These are phyloP conservation scores for Fusarium falciforme DNA, from an alignment of 2,329 filamentous ascomycete genomes.

Conservation along the genomic window DNA sequence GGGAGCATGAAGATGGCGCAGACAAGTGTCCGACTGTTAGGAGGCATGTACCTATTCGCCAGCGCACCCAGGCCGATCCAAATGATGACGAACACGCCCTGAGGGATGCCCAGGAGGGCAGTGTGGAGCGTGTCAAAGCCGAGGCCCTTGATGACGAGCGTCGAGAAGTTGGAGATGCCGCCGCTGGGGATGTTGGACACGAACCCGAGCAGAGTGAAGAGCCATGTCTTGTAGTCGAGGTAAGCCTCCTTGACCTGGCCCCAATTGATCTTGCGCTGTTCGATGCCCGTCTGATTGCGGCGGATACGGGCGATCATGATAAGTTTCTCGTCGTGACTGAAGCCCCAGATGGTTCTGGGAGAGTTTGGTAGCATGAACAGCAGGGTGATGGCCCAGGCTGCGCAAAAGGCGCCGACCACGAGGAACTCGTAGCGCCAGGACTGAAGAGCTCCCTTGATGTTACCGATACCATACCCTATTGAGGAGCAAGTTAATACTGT, in stretches of 20 bases:
- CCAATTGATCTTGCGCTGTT: conserved; percentile 66
- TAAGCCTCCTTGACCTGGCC: conserved; percentile 68
- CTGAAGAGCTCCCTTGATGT: conserved; percentile 65
- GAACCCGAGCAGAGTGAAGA: conserved; percentile 66
- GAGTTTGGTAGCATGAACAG: conserved; percentile 67
- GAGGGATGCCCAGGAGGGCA: conserved; percentile 53
- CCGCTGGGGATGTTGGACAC: conserved; percentile 68
- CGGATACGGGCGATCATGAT: conserved; percentile 66
- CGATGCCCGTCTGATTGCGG: conserved; percentile 68
- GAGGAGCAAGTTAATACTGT: not conserved
- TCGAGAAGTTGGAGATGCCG: conserved; percentile 69
- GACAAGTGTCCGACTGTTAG: conserved; percentile 64
- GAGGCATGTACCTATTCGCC: conserved; percentile 52
- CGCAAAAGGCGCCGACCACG: conserved; percentile 69
- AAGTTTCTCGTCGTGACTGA: conserved; percentile 62
- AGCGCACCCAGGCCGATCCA: conserved; percentile 56
- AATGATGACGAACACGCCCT: conserved; percentile 51
- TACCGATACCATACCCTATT: conserved; percentile 67
- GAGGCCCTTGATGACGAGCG: conserved; percentile 70
- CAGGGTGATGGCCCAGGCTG: conserved; percentile 69
- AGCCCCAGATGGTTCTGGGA: conserved; percentile 64
- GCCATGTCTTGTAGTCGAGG: conserved; percentile 67
- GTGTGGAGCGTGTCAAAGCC: conserved; percentile 59
- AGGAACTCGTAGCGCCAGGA: conserved; percentile 78
- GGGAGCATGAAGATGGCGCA: conserved; percentile 68